Base-by-base conservation (phyloP, 441 rosid species). In the Croton setiger region DNA sequence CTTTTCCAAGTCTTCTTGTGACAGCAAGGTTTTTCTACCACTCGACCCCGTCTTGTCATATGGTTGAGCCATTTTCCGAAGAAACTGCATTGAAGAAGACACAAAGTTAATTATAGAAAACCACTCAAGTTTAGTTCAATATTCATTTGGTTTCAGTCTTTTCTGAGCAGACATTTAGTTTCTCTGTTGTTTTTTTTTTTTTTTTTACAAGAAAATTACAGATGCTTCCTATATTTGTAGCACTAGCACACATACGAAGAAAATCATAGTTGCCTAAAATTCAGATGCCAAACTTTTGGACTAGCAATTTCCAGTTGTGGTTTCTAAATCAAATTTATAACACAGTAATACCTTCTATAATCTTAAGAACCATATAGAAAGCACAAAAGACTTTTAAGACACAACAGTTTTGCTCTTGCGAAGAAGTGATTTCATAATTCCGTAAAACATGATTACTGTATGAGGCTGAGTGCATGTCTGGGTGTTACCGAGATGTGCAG, bases 31-130 rank as follows among this genome's bases (percentile, higher is more conserved):
- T 81, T 87, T 91, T 75, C 76, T 82, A n/a, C 82, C 88, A 8
- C 76, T 74, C 12, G 83, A 66, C 15, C 93, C 87, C 0, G 82
- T 73, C 83, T 86, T 91, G 62, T 94, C 97, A 72, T 88, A 88
- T 11, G 98, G 98, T 69, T 94, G 98, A 67, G 97, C 98, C 98
- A 94, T 94, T 82, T 87, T 94, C 67, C 95, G 82, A 18, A 91
- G 90, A 72, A 90, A 94, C 97, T 91, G 87, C 79, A 80, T 7
- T 33, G 52, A 39, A 21, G 21, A 45, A 53, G 13, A 39, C 57
- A 39, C 12, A 18, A 13, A 5, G 4, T 31, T 31, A 31, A 33
- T 17, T 33, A 1, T 13, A 15, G 21, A 18, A 20, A 21, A 11
- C 13, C 43, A 39, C 23, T 20, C 0, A 53, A 7, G 12, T 53